A percentile compares a stretch with the other conserved stretches of the same genome.
These are phyloP conservation scores for Chaetomium olivaceum DNA, from an alignment of 2,329 filamentous ascomycete genomes.

Conservation along the genomic window DNA sequence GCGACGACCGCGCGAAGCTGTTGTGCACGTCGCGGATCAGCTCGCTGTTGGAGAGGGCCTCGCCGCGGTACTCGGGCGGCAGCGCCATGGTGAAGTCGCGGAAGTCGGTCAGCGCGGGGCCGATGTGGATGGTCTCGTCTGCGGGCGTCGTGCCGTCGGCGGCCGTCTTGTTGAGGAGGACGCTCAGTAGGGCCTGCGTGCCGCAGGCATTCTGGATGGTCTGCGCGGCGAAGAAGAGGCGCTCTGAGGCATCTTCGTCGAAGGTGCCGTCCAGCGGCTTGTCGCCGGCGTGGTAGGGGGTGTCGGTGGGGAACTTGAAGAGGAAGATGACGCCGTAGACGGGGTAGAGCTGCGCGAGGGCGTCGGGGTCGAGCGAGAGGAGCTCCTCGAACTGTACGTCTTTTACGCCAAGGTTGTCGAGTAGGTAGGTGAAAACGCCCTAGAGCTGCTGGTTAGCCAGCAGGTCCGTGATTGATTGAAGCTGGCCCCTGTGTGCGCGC, in stretches of 20 bases:
- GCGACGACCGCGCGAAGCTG: slow-evolving; percentile 82
- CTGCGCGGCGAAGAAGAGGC: slow-evolving; percentile 91
- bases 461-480: background rate
- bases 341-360: slow-evolving; percentile 69
- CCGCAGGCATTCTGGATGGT: slow-evolving; percentile 99
- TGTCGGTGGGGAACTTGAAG: slow-evolving; percentile 88
- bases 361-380: slow-evolving; percentile 78
- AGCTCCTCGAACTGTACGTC: slow-evolving; percentile 97
- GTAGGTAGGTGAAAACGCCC: slow-evolving; percentile 97
- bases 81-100: slow-evolving; percentile 86
- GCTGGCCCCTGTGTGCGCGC: background rate
- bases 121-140: slow-evolving; percentile 64
- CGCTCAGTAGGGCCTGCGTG: slow-evolving; percentile 89
- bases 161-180: slow-evolving; percentile 80
- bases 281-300: slow-evolving; percentile 56
- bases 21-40: slow-evolving; percentile 81
- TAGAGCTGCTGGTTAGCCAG: slow-evolving; percentile 40
- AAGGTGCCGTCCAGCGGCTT: slow-evolving; percentile 79
- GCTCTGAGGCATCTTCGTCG: slow-evolving; percentile 71
- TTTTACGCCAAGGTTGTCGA: slow-evolving; percentile 87
- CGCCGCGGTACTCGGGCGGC: slow-evolving; percentile 68
- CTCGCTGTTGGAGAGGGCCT: slow-evolving; percentile 63
- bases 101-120: slow-evolving; percentile 70
- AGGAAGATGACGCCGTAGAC: slow-evolving; percentile 98
- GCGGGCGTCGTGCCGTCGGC: slow-evolving; percentile 40